phyloP scores from a whole-genome alignment of 805 yeast species.

The Myxozyma monticola region DNA sequence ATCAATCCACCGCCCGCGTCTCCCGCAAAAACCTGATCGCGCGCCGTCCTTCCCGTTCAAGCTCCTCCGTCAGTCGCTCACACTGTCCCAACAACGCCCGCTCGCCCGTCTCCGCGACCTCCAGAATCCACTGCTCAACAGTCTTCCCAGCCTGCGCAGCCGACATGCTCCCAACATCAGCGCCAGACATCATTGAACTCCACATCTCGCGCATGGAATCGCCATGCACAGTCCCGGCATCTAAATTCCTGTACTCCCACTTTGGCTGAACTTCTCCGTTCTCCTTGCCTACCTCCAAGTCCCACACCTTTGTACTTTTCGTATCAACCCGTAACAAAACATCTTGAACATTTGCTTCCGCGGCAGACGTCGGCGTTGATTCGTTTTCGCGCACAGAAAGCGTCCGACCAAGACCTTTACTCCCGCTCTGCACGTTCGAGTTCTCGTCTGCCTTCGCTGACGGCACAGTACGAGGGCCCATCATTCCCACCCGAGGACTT shows the following conservation, averaged over 20 bases:
- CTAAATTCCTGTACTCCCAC: too few relatives aligned
- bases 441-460: too few relatives aligned
- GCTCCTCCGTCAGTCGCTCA: constrained; percentile 48
- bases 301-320: too few relatives aligned
- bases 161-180: neutral
- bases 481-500: too few relatives aligned
- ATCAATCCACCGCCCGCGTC: neutral
- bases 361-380: neutral
- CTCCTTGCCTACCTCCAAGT: too few relatives aligned
- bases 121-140: constrained; percentile 65
- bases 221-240: too few relatives aligned
- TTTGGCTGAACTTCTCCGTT: too few relatives aligned
- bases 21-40: constrained; percentile 44
- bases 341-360: neutral
- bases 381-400: constrained; percentile 5
- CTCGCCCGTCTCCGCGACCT: constrained; percentile 57
- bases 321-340: too few relatives aligned
- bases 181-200: constrained; percentile 1
- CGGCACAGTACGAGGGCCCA: too few relatives aligned
- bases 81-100: constrained; percentile 50
- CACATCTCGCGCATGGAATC: neutral
- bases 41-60: constrained; percentile 50
- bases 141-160: constrained; percentile 63
- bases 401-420: neutral
- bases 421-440: neutral